phyloP scores from a whole-genome alignment of 179 eudicot species.

The Sideroxylon spinosum region DNA sequence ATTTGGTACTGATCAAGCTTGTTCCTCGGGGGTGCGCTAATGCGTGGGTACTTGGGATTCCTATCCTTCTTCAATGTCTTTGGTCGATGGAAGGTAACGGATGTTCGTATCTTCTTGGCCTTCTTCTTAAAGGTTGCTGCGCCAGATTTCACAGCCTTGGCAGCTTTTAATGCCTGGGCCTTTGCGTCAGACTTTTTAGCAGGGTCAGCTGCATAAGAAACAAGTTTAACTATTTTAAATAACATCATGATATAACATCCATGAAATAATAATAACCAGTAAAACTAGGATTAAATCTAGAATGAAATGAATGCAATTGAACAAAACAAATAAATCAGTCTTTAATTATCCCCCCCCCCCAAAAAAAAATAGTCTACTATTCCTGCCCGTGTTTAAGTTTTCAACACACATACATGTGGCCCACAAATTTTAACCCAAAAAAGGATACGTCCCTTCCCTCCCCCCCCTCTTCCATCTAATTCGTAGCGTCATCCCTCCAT shows the following conservation, averaged over 20 bases:
- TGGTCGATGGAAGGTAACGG: conserved; percentile 39
- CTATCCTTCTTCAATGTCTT: conserved; percentile 39
- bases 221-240: background rate
- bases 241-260: background rate
- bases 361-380: no score
- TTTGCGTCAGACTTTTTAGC: conserved; percentile 33
- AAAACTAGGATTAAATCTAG: background rate
- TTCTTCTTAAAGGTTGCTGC: conserved; percentile 27
- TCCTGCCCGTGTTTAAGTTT: no score
- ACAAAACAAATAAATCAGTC: background rate
- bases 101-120: conserved; percentile 35
- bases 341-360: no score
- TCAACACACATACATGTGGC: no score
- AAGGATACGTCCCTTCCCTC: background rate
- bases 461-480: no score
- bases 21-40: conserved; percentile 38
- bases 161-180: conserved; percentile 41
- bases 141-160: conserved; percentile 39
- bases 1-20: conserved; percentile 41
- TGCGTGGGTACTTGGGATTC: conserved; percentile 39
- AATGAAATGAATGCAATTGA: background rate
- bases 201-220: conserved; percentile 23
- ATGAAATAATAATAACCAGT: background rate
- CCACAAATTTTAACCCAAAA: background rate
- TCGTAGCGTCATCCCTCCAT: no score